Evolutionary conservation across 805 yeast species (phyloP).

Genomic region (Sugiyamaella valdiviana): DNA sequence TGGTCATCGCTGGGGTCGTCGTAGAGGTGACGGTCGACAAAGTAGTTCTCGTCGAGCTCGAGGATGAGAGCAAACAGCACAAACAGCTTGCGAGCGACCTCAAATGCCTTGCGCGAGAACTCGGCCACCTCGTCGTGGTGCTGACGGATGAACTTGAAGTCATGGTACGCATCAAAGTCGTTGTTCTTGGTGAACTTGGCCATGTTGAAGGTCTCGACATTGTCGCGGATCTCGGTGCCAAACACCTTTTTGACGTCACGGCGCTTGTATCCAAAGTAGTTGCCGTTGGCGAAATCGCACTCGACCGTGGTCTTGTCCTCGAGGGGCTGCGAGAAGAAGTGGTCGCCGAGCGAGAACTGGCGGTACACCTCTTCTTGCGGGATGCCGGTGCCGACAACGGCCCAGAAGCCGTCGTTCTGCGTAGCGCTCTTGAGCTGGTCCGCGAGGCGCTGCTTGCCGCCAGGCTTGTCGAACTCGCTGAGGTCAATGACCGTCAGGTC

Average conservation of each 20-base stretch:
- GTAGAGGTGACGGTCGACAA: constrained; percentile 11
- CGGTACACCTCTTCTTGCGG: constrained; percentile 12
- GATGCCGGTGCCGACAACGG: constrained; percentile 14
- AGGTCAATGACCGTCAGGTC: constrained; percentile 14
- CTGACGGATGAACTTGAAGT: constrained; percentile 7
- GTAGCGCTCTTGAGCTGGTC: constrained; percentile 9
- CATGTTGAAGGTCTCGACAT: constrained; percentile 14
- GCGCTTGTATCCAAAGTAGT: constrained; percentile 15
- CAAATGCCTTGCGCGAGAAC: constrained; percentile 13
- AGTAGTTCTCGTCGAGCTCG: constrained; percentile 15
- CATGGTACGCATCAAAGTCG: constrained; percentile 5
- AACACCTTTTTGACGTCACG: constrained; percentile 10
- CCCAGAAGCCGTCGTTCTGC: constrained; percentile 15
- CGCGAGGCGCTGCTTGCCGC: constrained; percentile 9
- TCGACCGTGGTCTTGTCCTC: constrained; percentile 10
- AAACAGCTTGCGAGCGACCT: constrained; percentile 13
- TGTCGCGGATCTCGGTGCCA: constrained; percentile 13
- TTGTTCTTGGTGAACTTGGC: constrained; percentile 15
- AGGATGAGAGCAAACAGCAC: constrained; percentile 16
- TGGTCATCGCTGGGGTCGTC: constrained; percentile 16
- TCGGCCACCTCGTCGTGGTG: constrained; percentile 9
- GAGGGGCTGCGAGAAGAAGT: constrained; percentile 10
- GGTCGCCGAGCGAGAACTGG: constrained; percentile 14
- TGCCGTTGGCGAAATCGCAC: constrained; percentile 13
- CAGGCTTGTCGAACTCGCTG: constrained; percentile 10